These are phyloP conservation scores for Penicillium nucicola DNA, from an alignment of 495 filamentous ascomycete species.

Conservation along the genomic window DNA sequence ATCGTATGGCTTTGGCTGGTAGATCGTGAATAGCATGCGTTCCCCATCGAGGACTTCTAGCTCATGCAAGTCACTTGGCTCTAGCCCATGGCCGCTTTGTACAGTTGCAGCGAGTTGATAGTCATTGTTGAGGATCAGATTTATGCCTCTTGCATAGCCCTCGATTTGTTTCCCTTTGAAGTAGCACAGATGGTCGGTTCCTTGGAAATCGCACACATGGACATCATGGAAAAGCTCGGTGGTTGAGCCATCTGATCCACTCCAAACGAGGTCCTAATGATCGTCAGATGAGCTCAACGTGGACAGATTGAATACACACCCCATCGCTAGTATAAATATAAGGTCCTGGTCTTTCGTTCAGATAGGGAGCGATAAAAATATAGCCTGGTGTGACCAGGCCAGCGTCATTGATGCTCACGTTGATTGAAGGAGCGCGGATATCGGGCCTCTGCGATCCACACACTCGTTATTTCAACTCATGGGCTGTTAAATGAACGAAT, in stretches of 20 bases:
- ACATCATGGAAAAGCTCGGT: background rate
- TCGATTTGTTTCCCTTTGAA: background rate
- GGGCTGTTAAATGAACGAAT: too few species aligned
- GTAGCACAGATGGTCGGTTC: constrained; percentile 1
- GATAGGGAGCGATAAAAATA: constrained; percentile 10
- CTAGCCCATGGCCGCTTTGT: background rate
- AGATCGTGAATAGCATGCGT: background rate
- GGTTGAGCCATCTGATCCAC: background rate
- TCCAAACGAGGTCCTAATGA: background rate
- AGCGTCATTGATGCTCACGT: constrained; percentile 1
- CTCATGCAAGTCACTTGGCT: constrained; percentile 22
- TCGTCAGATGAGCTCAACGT: too few species aligned
- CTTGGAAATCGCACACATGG: constrained; percentile 4
- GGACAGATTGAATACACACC: background rate
- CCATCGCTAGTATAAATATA: constrained; percentile 16
- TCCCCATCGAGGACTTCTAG: constrained; percentile 14
- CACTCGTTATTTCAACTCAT: too few species aligned
- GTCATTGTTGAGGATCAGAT: background rate
- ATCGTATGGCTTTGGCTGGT: constrained; percentile 13
- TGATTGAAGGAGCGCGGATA: background rate
- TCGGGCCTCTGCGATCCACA: too few species aligned
- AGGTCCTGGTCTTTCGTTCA: constrained; percentile 8
- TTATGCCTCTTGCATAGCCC: background rate
- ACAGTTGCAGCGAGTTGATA: background rate
- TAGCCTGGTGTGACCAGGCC: constrained; percentile 3